A percentile compares a stretch with the other conserved stretches of the same genome.
Conservation (phyloP, 805 yeast genomes). For the Lipomyces starkeyi region DNA sequence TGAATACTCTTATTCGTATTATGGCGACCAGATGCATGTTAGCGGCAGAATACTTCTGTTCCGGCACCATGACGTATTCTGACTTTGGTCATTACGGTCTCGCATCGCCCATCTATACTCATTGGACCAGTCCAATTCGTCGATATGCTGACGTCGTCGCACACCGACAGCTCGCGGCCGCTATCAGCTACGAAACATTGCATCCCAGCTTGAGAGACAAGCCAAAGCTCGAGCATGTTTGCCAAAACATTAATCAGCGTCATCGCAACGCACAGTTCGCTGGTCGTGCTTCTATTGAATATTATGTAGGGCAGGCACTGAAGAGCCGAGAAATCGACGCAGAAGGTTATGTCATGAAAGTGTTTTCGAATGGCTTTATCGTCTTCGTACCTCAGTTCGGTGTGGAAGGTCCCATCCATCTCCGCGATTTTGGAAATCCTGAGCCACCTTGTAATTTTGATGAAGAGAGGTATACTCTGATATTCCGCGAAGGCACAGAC, state of each 20-base stretch:
- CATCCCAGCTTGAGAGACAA: conserved; percentile 86
- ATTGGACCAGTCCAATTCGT: conserved; percentile 97
- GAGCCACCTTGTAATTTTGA: conserved; percentile 67
- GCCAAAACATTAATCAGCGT: conserved; percentile 86
- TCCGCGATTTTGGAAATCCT: conserved; percentile 74
- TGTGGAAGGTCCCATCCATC: conserved; percentile 87
- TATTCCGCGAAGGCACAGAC: conserved; percentile 56
- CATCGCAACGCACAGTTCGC: conserved; percentile 99
- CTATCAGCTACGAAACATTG: conserved; percentile 88
- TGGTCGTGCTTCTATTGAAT: conserved; percentile 96
- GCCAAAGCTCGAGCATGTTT: conserved; percentile 84
- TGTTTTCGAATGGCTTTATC: conserved; percentile 92
- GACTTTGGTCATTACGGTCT: conserved; percentile 97
- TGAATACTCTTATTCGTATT: conserved; percentile 90
- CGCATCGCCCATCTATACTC: conserved; percentile 97
- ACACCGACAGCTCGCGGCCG: conserved; percentile 97
- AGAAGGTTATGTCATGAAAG: conserved; percentile 90
- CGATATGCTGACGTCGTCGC: conserved; percentile 98
- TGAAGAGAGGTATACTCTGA: conserved; percentile 76
- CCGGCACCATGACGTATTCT: conserved; percentile 86
- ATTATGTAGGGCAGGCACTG: conserved; percentile 97
- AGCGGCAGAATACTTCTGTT: conserved; percentile 96
- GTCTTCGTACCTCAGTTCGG: conserved; percentile 96
- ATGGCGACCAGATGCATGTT: conserved; percentile 99
- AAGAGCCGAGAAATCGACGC: conserved; percentile 78